These are phyloP conservation scores for Agarophyton chilense DNA, from an alignment of 23 red algal species.

Conservation along the genomic window DNA sequence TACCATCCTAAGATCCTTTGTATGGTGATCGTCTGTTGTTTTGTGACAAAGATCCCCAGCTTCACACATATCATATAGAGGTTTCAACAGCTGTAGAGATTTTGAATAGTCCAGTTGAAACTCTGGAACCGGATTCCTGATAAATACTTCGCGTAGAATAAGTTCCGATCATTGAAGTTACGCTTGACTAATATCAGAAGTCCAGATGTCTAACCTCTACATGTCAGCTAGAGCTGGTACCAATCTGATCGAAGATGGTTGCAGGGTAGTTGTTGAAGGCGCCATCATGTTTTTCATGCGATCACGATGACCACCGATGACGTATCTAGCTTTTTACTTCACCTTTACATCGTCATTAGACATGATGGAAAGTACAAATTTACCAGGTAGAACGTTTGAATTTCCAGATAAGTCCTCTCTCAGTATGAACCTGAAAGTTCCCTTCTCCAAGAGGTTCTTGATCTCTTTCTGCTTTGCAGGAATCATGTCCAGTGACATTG, in stretches of 20 bases:
- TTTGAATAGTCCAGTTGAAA: constrained; percentile 6
- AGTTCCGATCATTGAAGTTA: constrained; percentile 17
- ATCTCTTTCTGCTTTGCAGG: constrained; percentile 10
- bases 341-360: neutral
- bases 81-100: neutral
- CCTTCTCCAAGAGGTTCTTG: neutral
- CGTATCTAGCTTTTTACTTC: constrained; percentile 22
- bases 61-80: constrained; percentile 8
- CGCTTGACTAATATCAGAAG: neutral
- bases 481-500: neutral
- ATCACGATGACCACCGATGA: neutral
- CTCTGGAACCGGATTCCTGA: neutral
- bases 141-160: neutral
- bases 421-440: neutral
- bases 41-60: neutral
- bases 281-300: neutral
- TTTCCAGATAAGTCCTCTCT: neutral
- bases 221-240: neutral
- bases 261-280: neutral
- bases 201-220: neutral
- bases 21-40: neutral
- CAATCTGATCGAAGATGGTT: neutral
- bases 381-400: neutral
- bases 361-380: neutral
- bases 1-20: neutral